Evolutionary conservation across 441 rosid genomes (phyloP).

Genomic region (Gossypium lobatum): DNA sequence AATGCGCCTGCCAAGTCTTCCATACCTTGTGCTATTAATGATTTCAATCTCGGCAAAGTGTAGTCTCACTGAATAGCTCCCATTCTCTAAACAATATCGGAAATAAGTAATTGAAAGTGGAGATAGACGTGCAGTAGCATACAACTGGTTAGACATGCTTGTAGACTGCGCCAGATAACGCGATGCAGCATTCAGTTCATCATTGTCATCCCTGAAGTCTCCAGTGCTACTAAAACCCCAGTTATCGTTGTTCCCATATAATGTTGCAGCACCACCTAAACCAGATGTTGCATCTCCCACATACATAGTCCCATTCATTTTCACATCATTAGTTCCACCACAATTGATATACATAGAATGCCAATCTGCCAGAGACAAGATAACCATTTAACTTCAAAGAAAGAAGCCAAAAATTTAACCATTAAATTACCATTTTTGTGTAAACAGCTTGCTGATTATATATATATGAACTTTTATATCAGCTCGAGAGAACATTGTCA

Average conservation of each 20-base stretch:
- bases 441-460: neutral
- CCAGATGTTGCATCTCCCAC: conserved; percentile 23
- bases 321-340: conserved; percentile 23
- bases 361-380: conserved; percentile 21
- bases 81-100: conserved; percentile 53
- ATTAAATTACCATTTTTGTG: neutral
- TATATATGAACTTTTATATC: neutral
- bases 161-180: conserved; percentile 21
- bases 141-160: conserved; percentile 28
- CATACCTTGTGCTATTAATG: conserved; percentile 33
- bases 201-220: conserved; percentile 28
- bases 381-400: neutral
- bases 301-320: conserved; percentile 18
- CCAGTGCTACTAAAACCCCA: conserved; percentile 51
- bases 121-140: conserved; percentile 45
- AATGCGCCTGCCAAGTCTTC: conserved; percentile 50
- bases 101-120: conserved; percentile 58
- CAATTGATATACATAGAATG: conserved; percentile 29
- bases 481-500: neutral
- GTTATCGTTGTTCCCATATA: conserved; percentile 5
- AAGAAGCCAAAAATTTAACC: neutral
- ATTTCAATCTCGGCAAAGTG: conserved; percentile 57
- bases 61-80: conserved; percentile 40
- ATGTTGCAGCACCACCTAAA: conserved; percentile 21
- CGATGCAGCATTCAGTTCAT: conserved; percentile 18